Evolutionary conservation across 139 green algal genomes (phyloP).

Genomic region (Chlorella sp.): DNA sequence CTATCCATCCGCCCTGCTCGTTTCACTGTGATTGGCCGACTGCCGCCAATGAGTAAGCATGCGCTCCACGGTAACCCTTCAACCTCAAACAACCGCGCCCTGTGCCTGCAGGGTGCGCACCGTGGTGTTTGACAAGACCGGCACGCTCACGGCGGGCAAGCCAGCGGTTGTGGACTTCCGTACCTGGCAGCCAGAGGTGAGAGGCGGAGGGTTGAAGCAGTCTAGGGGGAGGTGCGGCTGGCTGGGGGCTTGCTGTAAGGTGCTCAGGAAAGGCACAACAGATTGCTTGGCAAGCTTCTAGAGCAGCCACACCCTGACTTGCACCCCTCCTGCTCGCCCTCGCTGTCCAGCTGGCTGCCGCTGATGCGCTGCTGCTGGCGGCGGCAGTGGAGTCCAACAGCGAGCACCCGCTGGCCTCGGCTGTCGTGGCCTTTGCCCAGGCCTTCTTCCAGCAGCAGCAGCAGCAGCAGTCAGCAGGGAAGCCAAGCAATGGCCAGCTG

Average conservation of each 20-base stretch:
- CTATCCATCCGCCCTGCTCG: no score
- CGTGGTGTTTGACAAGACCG: conserved; percentile 98
- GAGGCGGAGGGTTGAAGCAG: neutral
- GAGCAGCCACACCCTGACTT: no score
- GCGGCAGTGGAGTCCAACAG: conserved; percentile 80
- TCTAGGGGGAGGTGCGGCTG: neutral
- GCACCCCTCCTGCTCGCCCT: no score
- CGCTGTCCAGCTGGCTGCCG: conserved; percentile 30
- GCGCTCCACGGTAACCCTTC: no score
- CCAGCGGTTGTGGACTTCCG: conserved; percentile 67
- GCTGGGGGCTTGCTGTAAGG: neutral
- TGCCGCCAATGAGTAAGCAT: no score
- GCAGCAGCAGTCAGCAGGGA: neutral
- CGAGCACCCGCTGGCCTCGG: conserved; percentile 91
- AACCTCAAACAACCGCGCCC: no score
- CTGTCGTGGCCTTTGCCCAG: conserved; percentile 76
- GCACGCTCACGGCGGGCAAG: conserved; percentile 90
- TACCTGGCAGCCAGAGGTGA: conserved; percentile 14
- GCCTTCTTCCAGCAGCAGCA: neutral
- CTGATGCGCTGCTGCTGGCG: conserved; percentile 67
- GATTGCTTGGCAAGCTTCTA: no score
- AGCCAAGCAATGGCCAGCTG: neutral
- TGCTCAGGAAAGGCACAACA: no score
- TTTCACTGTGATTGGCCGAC: no score
- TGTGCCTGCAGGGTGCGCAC: conserved; percentile 54